Evolutionary conservation across 2,329 filamentous ascomycete genomes (phyloP).

Genomic region (Colletotrichum sp.): DNA sequence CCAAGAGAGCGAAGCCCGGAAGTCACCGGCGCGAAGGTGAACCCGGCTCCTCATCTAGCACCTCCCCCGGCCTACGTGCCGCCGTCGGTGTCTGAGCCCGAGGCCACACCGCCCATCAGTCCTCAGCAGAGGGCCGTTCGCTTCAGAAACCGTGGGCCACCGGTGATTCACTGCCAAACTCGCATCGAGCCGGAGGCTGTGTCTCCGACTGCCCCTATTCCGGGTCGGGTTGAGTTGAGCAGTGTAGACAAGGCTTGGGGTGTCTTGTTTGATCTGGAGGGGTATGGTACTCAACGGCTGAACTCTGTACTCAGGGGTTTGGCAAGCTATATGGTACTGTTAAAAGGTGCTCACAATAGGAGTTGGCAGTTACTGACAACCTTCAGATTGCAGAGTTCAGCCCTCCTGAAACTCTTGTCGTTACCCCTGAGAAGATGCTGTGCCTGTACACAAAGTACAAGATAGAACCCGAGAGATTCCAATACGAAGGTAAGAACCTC

Average conservation of each 20-base stretch:
- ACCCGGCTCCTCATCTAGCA: not conserved
- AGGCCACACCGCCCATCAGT: not conserved
- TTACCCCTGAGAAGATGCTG: constrained; percentile 78
- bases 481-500: constrained; percentile 65
- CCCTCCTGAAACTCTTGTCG: constrained; percentile 54
- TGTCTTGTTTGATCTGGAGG: constrained; percentile 71
- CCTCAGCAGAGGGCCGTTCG: not conserved
- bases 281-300: constrained; percentile 70
- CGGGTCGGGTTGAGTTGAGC: constrained; percentile 47
- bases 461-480: constrained; percentile 69
- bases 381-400: constrained; percentile 34
- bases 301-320: constrained; percentile 76
- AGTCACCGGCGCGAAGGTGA: not conserved
- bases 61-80: not conserved
- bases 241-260: constrained; percentile 79
- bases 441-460: constrained; percentile 74
- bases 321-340: constrained; percentile 72
- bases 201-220: not conserved
- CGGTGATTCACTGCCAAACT: constrained; percentile 13
- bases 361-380: not conserved
- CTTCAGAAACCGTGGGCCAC: constrained; percentile 6
- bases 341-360: not conserved
- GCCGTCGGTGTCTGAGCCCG: not conserved
- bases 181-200: not conserved
- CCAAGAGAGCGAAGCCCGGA: not conserved